Base-by-base conservation (phyloP, 78 protist genomes). In the Mantamonas sphyraenae region DNA sequence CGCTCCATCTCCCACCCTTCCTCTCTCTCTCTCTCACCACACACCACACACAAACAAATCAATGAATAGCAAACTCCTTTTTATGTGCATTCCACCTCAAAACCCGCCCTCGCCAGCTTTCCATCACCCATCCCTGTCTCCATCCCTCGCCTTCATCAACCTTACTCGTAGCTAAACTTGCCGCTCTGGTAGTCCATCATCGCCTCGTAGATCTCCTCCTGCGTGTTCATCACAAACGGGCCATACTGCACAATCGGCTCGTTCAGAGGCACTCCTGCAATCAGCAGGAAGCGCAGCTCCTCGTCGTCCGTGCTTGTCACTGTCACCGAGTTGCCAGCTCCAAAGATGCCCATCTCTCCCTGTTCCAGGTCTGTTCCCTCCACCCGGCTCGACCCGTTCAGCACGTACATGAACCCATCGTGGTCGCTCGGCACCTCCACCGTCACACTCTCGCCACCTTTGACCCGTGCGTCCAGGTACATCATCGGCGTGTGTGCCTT, bases 141-240 rank as follows among this genome's bases (percentile, higher is more conserved):
- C n/a, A n/a, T n/a, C n/a, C n/a, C n/a, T n/a, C n/a, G n/a, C n/a
- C n/a, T n/a, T n/a, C n/a, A n/a, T n/a, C n/a, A n/a, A n/a, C n/a
- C n/a, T n/a, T n/a, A n/a, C n/a, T n/a, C n/a, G n/a, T n/a, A n/a
- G n/a, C n/a, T n/a, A n/a, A n/a, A n/a, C n/a, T n/a, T n/a, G n/a
- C n/a, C n/a, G n/a, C n/a, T n/a, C n/a, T n/a, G n/a, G 59, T 40
- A 87, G 76, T 87, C 92, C 0, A 14, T 28, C 60, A 70, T 42
- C 31, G 89, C 88, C 61, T 87, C 86, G 31, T 2, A 0, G 56
- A 89, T 67, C 82, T 89, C 93, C 30, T 50, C 75, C 59, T 74
- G 65, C 34, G 91, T 86, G 82, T 89, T 89, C 93, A 89, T 89
- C 47, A 89, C 93, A 28, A 89, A 86, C 2, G 94, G 94, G 7